Evolutionary conservation across 2,329 filamentous ascomycete genomes (phyloP).

Genomic region (Cercospora berteroae): DNA sequence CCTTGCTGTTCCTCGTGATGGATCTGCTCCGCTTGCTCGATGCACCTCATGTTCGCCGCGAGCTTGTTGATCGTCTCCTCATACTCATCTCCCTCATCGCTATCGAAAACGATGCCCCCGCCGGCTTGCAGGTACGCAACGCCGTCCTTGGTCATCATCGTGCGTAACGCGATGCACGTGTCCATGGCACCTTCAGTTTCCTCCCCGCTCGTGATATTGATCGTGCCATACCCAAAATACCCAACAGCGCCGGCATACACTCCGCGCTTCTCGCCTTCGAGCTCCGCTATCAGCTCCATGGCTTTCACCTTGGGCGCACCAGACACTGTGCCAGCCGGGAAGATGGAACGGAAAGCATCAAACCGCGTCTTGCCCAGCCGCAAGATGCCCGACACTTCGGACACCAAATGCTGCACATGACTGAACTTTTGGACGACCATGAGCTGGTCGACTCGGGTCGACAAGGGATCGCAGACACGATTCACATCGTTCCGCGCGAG

Average conservation of each 20-base stretch:
- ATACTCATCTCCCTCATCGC: slow-evolving; percentile 86
- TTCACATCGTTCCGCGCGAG: slow-evolving; percentile 95
- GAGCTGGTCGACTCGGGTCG: slow-evolving; percentile 84
- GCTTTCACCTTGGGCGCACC: slow-evolving; percentile 94
- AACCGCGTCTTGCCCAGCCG: slow-evolving; percentile 82
- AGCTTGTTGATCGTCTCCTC: slow-evolving; percentile 97
- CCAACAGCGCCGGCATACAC: slow-evolving; percentile 95
- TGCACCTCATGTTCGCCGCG: slow-evolving; percentile 82
- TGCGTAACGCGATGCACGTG: slow-evolving; percentile 77
- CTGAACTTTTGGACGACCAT: slow-evolving; percentile 96
- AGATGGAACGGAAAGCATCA: slow-evolving; percentile 90
- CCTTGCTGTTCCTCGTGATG: slow-evolving; percentile 52
- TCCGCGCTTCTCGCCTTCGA: slow-evolving; percentile 90
- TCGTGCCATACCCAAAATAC: slow-evolving; percentile 84
- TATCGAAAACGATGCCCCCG: slow-evolving; percentile 92
- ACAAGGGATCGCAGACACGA: slow-evolving; percentile 85
- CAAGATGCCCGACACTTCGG: slow-evolving; percentile 89
- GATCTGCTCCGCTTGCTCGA: slow-evolving; percentile 75
- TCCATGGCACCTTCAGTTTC: slow-evolving; percentile 85
- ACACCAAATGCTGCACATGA: slow-evolving; percentile 95
- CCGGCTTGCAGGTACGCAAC: slow-evolving; percentile 86
- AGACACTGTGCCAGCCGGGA: slow-evolving; percentile 92
- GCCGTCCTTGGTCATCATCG: slow-evolving; percentile 91
- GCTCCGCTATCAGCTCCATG: slow-evolving; percentile 94
- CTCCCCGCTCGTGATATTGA: slow-evolving; percentile 52